Base-by-base conservation (phyloP, 805 yeast species). In the Starmerella stigmatis region DNA sequence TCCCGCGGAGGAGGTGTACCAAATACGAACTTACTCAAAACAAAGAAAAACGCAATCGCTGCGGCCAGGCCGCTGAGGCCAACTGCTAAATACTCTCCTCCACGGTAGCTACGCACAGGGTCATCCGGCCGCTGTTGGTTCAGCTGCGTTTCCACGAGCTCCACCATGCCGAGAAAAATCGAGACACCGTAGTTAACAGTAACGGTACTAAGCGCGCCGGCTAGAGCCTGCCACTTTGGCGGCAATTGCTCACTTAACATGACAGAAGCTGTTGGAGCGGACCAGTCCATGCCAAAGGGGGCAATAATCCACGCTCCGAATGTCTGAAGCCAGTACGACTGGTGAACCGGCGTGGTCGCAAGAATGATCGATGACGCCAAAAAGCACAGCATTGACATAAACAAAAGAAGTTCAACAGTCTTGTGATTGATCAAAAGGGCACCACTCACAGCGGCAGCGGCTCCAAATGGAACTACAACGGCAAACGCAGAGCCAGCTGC, bases 271-370 rank as follows among this genome's bases (percentile, higher is more conserved):
- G 88, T 78, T 0, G 89, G 89, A 60, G 80, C 81, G 22, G 82
- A 75, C 58, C 77, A 64, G 59, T 81, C 89, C 86, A 82, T 79
- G 3, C 86, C 92, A 67, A 77, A 78, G 13, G 78, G 71, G 3
- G 75, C 62, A 7, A 81, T 60, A 15, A 77, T 51, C 67, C 73
- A 66, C 17, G 73, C 71, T 3, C 79, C 76, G 53, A 82, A 68
- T 1, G 73, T 60, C 56, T 76, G 68, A 9, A 70, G 65, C 72
- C 75, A 82, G 57, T 71, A 82, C 0, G 73, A 64, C 57, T 81
- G 82, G 43, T 72, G 53, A 1, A 71, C 70, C 0, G 86, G 86
- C 31, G 43, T 31, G 6, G 26, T 42, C 2, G 38, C 45, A 13
- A 53, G 42, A 29, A 51, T 34, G 2, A 44, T 12, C 9, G 38